Percentiles rank a stretch among this genome's conserved stretches.
Evolutionary conservation across 164 flowering plant species (phyloP).

Genomic region (Chimonanthus salicifolius): DNA sequence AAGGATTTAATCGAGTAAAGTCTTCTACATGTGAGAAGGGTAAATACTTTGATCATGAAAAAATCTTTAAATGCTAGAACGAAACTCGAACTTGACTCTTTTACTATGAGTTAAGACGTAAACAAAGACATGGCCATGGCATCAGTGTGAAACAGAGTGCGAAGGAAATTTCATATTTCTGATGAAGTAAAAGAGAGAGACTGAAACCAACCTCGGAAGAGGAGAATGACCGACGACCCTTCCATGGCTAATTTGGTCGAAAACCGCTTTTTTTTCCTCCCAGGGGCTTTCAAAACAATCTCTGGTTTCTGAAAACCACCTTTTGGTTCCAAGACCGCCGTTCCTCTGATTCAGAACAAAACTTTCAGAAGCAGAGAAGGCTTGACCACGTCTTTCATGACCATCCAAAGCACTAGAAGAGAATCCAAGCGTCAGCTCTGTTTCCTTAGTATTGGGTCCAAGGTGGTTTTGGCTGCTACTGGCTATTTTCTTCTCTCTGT

Average conservation of each 20-base stretch:
- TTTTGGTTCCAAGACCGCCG: conserved; percentile 10
- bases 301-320: conserved; percentile 10
- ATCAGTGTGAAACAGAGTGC: too few relatives aligned
- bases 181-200: not conserved
- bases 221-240: not conserved
- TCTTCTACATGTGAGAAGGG: too few relatives aligned
- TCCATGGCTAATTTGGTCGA: conserved; percentile 3
- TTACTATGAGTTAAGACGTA: too few relatives aligned
- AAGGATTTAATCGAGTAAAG: too few relatives aligned
- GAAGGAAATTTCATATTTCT: not conserved
- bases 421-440: too few relatives aligned
- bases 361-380: not conserved
- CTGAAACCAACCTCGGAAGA: conserved; percentile 1
- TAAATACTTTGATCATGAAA: too few relatives aligned
- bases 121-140: too few relatives aligned
- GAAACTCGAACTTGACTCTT: too few relatives aligned
- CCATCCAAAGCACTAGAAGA: not conserved
- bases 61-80: too few relatives aligned
- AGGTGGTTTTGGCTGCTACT: too few relatives aligned
- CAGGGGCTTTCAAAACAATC: conserved; percentile 1
- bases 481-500: too few relatives aligned
- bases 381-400: not conserved
- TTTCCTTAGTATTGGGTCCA: too few relatives aligned
- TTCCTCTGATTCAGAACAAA: conserved; percentile 3
- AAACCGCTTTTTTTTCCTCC: conserved; percentile 6